Base-by-base conservation (phyloP, 2,329 filamentous ascomycete species). In the Cryphonectria japonica region DNA sequence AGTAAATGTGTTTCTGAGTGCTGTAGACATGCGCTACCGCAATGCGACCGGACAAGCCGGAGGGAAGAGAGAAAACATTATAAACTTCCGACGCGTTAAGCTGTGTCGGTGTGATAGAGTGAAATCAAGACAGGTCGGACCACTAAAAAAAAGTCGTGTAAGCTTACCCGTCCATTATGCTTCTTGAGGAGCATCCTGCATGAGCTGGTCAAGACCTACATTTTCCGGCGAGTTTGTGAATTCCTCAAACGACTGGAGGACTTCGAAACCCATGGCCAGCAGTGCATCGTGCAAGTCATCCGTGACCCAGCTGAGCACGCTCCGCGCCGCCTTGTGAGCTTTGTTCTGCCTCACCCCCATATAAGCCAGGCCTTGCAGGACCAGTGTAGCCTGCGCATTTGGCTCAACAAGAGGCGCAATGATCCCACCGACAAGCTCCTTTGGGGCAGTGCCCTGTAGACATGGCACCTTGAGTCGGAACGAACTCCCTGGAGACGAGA, bases 321-420 rank as follows among this genome's bases (percentile, higher is more conserved):
- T 92, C 71, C 90, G 90, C 74, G 88, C 87, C 67, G 92, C 90
- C 73, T 92, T 93, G 78, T 95, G 89, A 75, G 88, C 88, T 80
- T 95, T 95, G 79, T 94, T 92, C 81, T 96, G 93, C 70, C 92
- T 88, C 76, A 96, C 89, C 0, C 92, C 93, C 82, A 97, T 89
- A 73, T 97, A 81, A 19, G 93, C 92, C 74, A 97, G 81, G 0
- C 93, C 93, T 81, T 97, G 93, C 19, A 89, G 77, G 71, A 95
- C 85, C 41, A 96, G 80, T 0, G 87, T 90, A 39, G 91, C 89
- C 77, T 93, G 92, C 1, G 89, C 86, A 1, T 87, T 87, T 0
- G 91, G 86, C 1, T 91, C 90, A 62, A 96, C 92, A 14, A 96
- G 89, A 0, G 93, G 93, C 32, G 92, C 93, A 19, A 94, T 90